Evolutionary conservation across 2,329 filamentous ascomycete genomes (phyloP).

Genomic region (Talaromyces sp.): DNA sequence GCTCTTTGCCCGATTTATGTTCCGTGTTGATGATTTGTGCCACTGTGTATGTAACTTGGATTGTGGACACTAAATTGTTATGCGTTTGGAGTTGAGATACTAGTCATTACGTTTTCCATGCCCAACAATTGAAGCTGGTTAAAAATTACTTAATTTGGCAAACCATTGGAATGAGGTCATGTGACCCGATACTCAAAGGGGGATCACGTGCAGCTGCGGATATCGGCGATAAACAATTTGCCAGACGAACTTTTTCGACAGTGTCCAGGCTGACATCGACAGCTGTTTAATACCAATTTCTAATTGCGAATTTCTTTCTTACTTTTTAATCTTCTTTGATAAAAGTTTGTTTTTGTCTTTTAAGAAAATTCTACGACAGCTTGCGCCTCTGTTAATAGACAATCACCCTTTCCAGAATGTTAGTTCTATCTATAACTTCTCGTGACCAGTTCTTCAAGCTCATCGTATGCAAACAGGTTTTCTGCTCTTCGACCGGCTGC

Average conservation of each 20-base stretch:
- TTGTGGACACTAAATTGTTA: background rate
- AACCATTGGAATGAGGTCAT: background rate
- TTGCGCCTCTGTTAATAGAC: background rate
- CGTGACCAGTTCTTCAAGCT: background rate
- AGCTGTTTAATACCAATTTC: background rate
- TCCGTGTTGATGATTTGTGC: background rate
- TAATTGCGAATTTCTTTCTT: background rate
- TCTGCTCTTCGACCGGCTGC: constrained; percentile 51
- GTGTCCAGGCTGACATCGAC: background rate
- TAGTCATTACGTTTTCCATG: background rate
- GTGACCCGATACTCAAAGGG: background rate
- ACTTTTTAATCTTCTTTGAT: background rate
- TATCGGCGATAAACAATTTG: background rate
- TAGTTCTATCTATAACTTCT: background rate
- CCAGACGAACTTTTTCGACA: background rate
- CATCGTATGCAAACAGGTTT: constrained; percentile 40
- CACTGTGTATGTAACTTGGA: background rate
- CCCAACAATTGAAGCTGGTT: background rate
- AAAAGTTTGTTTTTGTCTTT: background rate
- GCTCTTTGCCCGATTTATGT: background rate
- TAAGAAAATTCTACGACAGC: background rate
- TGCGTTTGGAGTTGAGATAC: too few relatives aligned
- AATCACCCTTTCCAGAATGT: background rate
- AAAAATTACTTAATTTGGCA: background rate
- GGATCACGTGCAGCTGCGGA: background rate